Evolutionary conservation across 1,284 basidiomycete genomes (phyloP).

Genomic region (Cutaneotrichosporon mucoides): DNA sequence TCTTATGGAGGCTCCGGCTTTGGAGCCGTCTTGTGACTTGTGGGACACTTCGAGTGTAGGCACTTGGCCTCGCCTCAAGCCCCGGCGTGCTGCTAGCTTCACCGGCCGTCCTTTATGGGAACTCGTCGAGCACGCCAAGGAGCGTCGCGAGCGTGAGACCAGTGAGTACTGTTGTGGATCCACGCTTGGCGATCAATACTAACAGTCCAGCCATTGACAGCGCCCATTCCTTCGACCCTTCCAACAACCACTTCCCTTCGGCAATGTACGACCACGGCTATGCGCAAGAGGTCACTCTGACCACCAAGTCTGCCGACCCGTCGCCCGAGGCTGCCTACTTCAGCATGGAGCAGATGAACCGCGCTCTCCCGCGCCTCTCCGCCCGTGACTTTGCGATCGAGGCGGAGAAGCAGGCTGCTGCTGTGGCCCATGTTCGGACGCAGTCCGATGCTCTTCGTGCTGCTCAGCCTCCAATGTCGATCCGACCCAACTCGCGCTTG

Average conservation of each 20-base stretch:
- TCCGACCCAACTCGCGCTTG: constrained; percentile 21
- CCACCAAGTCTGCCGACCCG: constrained; percentile 37
- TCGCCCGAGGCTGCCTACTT: constrained; percentile 35
- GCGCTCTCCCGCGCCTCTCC: constrained; percentile 36
- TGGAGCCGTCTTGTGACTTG: not conserved
- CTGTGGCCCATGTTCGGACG: constrained; percentile 18
- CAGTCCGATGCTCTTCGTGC: not conserved
- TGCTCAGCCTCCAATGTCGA: not conserved
- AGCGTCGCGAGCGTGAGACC: constrained; percentile 31
- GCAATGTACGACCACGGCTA: constrained; percentile 17
- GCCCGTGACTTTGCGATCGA: constrained; percentile 27
- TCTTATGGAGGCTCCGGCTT: constrained; percentile 7
- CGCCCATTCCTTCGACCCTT: no score
- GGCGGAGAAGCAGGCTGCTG: constrained; percentile 17
- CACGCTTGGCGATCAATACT: no score
- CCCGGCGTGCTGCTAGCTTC: constrained; percentile 13
- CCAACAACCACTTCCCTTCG: no score
- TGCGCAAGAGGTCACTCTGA: constrained; percentile 21
- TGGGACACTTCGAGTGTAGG: not conserved
- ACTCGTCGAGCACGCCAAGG: constrained; percentile 37
- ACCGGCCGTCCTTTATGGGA: constrained; percentile 34
- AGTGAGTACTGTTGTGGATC: no score
- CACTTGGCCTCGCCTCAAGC: constrained; percentile 8
- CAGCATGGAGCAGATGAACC: constrained; percentile 28
- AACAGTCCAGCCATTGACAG: no score